Evolutionary conservation across 805 yeast species (phyloP).

Genomic region (Ogataea pignaliae): DNA sequence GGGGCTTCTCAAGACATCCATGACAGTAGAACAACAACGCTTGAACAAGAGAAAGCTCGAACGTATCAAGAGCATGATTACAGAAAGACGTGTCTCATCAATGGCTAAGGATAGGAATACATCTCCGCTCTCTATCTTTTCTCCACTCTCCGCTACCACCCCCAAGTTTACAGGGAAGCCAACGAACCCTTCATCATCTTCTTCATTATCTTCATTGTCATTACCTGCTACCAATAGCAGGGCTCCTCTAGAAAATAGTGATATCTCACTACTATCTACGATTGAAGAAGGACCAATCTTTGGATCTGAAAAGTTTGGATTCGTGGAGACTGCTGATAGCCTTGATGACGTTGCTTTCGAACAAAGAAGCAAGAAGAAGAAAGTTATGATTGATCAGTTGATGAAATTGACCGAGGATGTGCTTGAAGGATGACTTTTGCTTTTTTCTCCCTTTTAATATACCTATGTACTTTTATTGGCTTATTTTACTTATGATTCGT

Average conservation of each 20-base stretch:
- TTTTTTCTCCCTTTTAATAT: not conserved
- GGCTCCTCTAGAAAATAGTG: not conserved
- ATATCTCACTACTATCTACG: constrained; percentile 10
- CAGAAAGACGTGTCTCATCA: not conserved
- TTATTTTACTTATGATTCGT: not conserved
- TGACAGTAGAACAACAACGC: not conserved
- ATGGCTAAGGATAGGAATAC: too few relatives aligned
- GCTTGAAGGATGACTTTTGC: constrained; percentile 11
- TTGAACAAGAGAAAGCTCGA: not conserved
- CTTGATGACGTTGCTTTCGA: not conserved
- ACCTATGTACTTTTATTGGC: constrained; percentile 1
- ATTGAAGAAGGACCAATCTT: constrained; percentile 4
- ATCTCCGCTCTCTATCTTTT: too few relatives aligned
- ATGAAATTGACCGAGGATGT: constrained; percentile 24
- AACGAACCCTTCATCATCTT: not conserved
- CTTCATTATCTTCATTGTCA: not conserved
- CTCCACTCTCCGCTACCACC: too few relatives aligned
- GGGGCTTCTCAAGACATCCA: not conserved
- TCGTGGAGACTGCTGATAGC: not conserved
- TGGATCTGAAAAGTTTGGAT: not conserved
- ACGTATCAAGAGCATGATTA: not conserved
- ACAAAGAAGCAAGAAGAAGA: constrained; percentile 8
- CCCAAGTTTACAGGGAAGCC: too few relatives aligned
- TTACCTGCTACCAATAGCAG: not conserved
- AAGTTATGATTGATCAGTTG: constrained; percentile 12